Conservation (phyloP, 306 rosid genomes). For the Benincasa hispida region DNA sequence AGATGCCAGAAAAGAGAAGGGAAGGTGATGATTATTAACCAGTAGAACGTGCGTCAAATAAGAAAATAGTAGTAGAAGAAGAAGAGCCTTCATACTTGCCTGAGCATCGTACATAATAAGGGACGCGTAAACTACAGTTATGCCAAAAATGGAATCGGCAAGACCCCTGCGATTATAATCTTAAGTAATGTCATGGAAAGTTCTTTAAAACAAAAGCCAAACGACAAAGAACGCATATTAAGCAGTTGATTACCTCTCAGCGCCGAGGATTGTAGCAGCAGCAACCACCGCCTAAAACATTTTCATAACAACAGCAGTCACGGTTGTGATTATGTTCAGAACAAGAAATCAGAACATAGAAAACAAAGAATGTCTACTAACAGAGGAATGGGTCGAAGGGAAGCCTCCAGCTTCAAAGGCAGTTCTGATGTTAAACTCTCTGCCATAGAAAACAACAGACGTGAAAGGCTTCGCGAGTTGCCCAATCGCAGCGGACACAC, state of each 20-base stretch:
- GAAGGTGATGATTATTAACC: background rate
- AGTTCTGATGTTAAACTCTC: conserved; percentile 53
- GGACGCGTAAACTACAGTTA: conserved; percentile 75
- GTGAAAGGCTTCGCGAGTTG: conserved; percentile 75
- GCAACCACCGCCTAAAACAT: conserved; percentile 60
- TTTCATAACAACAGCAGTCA: background rate
- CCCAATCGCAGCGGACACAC: conserved; percentile 52
- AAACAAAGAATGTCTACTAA: conserved; percentile 18
- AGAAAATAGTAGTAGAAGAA: background rate
- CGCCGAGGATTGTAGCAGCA: conserved; percentile 68
- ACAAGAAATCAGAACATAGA: background rate
- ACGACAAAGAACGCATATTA: background rate
- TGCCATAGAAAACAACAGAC: conserved; percentile 52
- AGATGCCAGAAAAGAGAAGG: background rate
- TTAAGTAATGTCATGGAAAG: background rate
- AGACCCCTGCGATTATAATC: conserved; percentile 50
- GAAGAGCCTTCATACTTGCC: conserved; percentile 24
- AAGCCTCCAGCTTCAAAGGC: conserved; percentile 72
- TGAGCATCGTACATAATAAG: conserved; percentile 93
- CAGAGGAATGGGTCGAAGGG: conserved; percentile 92
- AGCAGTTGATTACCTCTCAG: conserved; percentile 43
- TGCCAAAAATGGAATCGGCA: conserved; percentile 78
- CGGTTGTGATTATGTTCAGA: background rate
- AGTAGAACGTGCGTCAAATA: background rate
- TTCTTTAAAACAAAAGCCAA: background rate